Evolutionary conservation across 176 grass and related monocot species (phyloP).

Genomic region (Ampelocalamus luodianensis): DNA sequence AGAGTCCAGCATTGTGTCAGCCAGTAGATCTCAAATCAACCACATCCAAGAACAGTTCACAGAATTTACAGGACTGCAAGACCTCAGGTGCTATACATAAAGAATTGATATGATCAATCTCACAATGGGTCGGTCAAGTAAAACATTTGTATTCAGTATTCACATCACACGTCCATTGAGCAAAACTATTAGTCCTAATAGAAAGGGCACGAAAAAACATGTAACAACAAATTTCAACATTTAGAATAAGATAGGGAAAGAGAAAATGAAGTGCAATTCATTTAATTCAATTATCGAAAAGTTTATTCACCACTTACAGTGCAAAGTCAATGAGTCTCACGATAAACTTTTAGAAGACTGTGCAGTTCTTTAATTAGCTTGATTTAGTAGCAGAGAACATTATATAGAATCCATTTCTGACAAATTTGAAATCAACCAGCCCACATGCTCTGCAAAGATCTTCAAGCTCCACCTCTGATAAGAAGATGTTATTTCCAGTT

Average conservation of each 20-base stretch:
- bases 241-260: not conserved
- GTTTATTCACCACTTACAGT: constrained; percentile 3
- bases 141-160: constrained; percentile 1
- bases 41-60: not conserved
- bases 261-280: not conserved
- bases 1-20: too few relatives aligned
- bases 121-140: not conserved
- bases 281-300: not conserved
- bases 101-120: not conserved
- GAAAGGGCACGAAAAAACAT: not conserved
- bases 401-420: constrained; percentile 74
- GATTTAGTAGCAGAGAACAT: constrained; percentile 88
- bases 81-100: constrained; percentile 15
- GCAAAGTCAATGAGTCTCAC: not conserved
- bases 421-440: constrained; percentile 69
- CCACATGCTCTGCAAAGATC: constrained; percentile 88
- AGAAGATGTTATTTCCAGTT: constrained; percentile 64
- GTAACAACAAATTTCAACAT: constrained; percentile 29
- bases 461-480: constrained; percentile 78
- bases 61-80: not conserved
- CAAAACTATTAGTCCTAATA: not conserved
- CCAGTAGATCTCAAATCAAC: not conserved
- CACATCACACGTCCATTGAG: constrained; percentile 1
- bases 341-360: not conserved
- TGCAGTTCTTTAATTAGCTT: constrained; percentile 12